These are phyloP conservation scores for Raffaelea arxii DNA, from an alignment of 2,329 filamentous ascomycete species.

Conservation along the genomic window DNA sequence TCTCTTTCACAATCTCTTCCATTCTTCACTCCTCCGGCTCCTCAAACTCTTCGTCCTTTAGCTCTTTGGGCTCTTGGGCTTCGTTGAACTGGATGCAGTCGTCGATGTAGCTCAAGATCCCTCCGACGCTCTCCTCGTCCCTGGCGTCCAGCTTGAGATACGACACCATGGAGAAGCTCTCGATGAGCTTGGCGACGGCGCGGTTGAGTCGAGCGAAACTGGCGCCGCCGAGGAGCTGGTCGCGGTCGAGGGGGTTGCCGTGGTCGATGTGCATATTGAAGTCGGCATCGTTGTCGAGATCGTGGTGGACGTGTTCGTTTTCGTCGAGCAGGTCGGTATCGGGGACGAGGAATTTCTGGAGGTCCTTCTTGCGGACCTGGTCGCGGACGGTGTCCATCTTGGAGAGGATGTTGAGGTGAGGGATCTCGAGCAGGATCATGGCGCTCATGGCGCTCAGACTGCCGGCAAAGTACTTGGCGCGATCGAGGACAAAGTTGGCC, in stretches of 20 bases:
- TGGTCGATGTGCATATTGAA: constrained; percentile 45
- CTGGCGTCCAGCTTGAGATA: constrained; percentile 85
- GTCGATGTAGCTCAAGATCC: constrained; percentile 83
- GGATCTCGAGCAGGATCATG: constrained; percentile 97
- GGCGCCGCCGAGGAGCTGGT: constrained; percentile 67
- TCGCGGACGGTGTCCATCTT: constrained; percentile 98
- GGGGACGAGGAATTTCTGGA: constrained; percentile 84
- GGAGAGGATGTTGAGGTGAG: constrained; percentile 89
- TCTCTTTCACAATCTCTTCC: constrained; percentile 9
- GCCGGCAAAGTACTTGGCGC: constrained; percentile 94
- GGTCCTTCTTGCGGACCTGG: constrained; percentile 74
- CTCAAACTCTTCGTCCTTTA: constrained; percentile 53
- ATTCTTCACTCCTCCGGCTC: constrained; percentile 39
- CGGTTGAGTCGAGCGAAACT: constrained; percentile 77
- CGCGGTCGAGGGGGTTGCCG: constrained; percentile 51
- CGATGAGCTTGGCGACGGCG: constrained; percentile 83
- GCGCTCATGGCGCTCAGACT: constrained; percentile 95
- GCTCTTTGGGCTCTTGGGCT: constrained; percentile 82
- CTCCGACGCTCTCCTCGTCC: constrained; percentile 82
- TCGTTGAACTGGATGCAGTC: constrained; percentile 91
- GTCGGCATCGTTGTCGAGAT: neutral
- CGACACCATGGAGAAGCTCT: constrained; percentile 96
- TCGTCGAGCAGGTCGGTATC: constrained; percentile 76
- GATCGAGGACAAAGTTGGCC: constrained; percentile 89
- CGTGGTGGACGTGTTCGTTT: constrained; percentile 46